Evolutionary conservation across 768 basidiomycete genomes (phyloP).

Genomic region (Lepiota brunneoincarnata): DNA sequence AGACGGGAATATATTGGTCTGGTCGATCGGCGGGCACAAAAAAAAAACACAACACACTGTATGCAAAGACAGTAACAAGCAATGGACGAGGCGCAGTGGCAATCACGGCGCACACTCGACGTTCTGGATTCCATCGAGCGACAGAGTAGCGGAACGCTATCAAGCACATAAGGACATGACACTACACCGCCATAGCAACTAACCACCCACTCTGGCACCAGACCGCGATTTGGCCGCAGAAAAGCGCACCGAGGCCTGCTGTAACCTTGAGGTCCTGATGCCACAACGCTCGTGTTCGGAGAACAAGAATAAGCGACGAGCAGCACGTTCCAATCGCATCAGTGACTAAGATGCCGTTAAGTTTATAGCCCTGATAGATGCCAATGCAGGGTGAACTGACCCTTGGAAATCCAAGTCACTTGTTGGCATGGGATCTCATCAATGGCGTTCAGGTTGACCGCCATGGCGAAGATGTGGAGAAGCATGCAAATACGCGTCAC

Average conservation of each 20-base stretch:
- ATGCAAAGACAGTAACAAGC: slow-evolving; percentile 29
- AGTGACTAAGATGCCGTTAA: slow-evolving; percentile 20
- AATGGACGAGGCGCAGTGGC: slow-evolving; percentile 28
- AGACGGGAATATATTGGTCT: not conserved
- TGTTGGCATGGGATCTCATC: slow-evolving; percentile 29
- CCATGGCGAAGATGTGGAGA: slow-evolving; percentile 29
- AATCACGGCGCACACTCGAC: slow-evolving; percentile 28
- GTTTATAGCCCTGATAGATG: not conserved
- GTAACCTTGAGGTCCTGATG: slow-evolving; percentile 24
- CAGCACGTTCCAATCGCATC: slow-evolving; percentile 31
- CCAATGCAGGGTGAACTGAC: slow-evolving; percentile 14
- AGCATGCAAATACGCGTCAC: slow-evolving; percentile 31
- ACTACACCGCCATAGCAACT: not conserved
- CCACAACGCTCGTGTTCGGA: slow-evolving; percentile 33
- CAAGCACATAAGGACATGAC: not conserved
- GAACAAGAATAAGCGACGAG: slow-evolving; percentile 30
- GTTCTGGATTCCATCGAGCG: slow-evolving; percentile 25
- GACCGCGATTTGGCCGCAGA: slow-evolving; percentile 26
- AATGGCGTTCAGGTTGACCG: slow-evolving; percentile 32
- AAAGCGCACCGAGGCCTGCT: slow-evolving; percentile 18
- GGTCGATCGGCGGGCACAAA: not conserved
- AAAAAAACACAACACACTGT: slow-evolving; percentile 22
- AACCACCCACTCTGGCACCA: slow-evolving; percentile 29
- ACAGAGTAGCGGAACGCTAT: slow-evolving; percentile 31
- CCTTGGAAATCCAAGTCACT: slow-evolving; percentile 30